Evolutionary conservation across 805 yeast genomes (phyloP).

Genomic region (Saturnispora serradocipensis): DNA sequence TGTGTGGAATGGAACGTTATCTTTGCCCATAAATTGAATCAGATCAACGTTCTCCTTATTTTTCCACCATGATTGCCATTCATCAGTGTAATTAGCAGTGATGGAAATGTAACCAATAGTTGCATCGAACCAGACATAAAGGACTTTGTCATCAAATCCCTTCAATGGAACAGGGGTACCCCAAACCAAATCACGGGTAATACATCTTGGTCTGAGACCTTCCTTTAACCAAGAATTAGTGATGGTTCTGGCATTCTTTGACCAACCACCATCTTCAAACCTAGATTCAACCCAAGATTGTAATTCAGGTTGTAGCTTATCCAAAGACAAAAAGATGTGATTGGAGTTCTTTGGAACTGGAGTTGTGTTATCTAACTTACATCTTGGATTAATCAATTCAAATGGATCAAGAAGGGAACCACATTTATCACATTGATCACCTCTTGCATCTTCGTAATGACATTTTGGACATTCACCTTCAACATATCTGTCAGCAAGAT

Average conservation of each 20-base stretch:
- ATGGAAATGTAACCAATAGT: conserved; percentile 94
- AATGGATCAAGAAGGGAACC: conserved; percentile 85
- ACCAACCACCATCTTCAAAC: conserved; percentile 75
- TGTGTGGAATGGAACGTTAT: conserved; percentile 97
- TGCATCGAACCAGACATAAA: conserved; percentile 99
- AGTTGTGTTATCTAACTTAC: conserved; percentile 79
- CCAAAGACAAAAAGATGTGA: conserved; percentile 76
- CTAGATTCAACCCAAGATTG: conserved; percentile 64
- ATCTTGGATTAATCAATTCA: conserved; percentile 88
- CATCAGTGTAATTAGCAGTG: conserved; percentile 80
- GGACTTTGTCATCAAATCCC: conserved; percentile 77
- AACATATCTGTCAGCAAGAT: conserved; percentile 91
- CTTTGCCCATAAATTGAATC: conserved; percentile 99
- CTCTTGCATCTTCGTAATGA: conserved; percentile 92
- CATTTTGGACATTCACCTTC: conserved; percentile 98
- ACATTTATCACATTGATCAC: conserved; percentile 98
- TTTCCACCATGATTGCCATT: conserved; percentile 43
- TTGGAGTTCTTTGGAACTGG: conserved; percentile 78
- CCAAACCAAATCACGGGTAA: conserved; percentile 95
- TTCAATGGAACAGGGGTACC: conserved; percentile 96
- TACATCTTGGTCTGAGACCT: conserved; percentile 89
- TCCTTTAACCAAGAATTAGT: conserved; percentile 91
- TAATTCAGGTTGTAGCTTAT: conserved; percentile 72
- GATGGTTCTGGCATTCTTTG: conserved; percentile 80
- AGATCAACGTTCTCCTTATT: conserved; percentile 81